Evolutionary conservation across 768 basidiomycete species (phyloP), one percentile per base, ranked within the genome.

Genomic region (Agaricus subrufescens): DNA sequence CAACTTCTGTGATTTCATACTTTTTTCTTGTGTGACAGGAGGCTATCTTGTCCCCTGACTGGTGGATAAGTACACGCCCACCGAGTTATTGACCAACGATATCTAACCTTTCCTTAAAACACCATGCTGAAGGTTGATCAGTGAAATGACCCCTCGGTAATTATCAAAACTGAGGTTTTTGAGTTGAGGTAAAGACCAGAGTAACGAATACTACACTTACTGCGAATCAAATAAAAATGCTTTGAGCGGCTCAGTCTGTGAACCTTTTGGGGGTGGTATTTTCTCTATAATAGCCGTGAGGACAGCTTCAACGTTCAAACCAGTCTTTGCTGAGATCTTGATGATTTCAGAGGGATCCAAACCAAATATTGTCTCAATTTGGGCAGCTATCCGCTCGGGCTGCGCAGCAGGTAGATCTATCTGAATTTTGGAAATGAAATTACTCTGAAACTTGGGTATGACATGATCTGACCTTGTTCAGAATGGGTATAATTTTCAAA

Each of bases 201-300:
- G 30, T 43, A 55, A 49, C 30, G 29, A 27, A 75, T 27, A 26
- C 83, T 70, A 60, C 50, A 58, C 60, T 38, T 55, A 94, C 92
- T 88, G 83, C 9, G 94, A 95, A 68, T 99, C 97, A 61, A 99
- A 98, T 42, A 97, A 75, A 58, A 98, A 82, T 0, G 91, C 95
- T 62, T 91, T 88, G 11, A 98, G 69, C 46, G 82, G 85, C 3
- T 73, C 76, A 9, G 74, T 69, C 15, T 67, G 63, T 23, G 70
- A 68, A 12, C 86, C 87, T 2, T 63, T 65, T 5, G 96, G 97
- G 8, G 94, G 80, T 3, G 96, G 95, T 62, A 98, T 85, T 25
- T 87, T 83, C 54, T 89, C 80, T 14, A 97, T 73, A 52, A 98
- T 89, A 15, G 90, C 90, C 57, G 80, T 73, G 46, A 99, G 74